These are phyloP conservation scores for Gaultheria prostrata DNA, from an alignment of 148 eudicot genomes.

Conservation along the genomic window DNA sequence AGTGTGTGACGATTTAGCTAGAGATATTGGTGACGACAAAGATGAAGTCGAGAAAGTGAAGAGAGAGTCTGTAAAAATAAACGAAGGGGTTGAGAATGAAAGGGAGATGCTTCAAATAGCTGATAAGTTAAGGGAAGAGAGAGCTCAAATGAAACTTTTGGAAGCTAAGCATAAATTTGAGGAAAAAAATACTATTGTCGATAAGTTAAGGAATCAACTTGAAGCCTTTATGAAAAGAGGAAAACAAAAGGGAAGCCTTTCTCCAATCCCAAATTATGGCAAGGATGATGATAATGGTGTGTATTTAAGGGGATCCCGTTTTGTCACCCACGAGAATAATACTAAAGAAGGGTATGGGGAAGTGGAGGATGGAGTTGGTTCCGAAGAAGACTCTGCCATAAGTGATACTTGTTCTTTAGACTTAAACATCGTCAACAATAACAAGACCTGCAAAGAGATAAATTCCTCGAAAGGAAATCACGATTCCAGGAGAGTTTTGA, in stretches of 20 bases:
- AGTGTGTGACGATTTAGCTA: conserved; percentile 67
- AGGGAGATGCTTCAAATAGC: conserved; percentile 57
- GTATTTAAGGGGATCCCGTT: conserved; percentile 20
- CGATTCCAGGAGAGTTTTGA: conserved; percentile 27
- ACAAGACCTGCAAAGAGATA: conserved; percentile 35
- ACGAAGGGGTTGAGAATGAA: conserved; percentile 53
- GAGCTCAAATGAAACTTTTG: conserved; percentile 51
- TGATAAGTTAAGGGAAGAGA: conserved; percentile 52
- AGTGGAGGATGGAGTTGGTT: conserved; percentile 46
- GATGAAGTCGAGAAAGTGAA: conserved; percentile 41
- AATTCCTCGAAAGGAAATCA: conserved; percentile 24
- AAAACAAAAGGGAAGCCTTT: conserved; percentile 35
- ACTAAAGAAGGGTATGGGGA: conserved; percentile 48
- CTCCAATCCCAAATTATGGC: conserved; percentile 28
- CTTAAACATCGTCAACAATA: conserved; percentile 39
- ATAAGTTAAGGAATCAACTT: conserved; percentile 61
- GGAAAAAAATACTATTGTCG: conserved; percentile 59
- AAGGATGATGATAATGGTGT: conserved; percentile 31
- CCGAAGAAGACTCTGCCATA: conserved; percentile 51
- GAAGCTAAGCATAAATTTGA: conserved; percentile 60
- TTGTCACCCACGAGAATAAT: conserved; percentile 30
- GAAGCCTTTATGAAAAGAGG: conserved; percentile 44
- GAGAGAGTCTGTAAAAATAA: conserved; percentile 44
- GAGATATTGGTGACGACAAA: conserved; percentile 55
- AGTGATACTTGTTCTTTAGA: conserved; percentile 77